Base-by-base conservation (phyloP, 495 filamentous ascomycete species). In the Penicillium pancosmium region DNA sequence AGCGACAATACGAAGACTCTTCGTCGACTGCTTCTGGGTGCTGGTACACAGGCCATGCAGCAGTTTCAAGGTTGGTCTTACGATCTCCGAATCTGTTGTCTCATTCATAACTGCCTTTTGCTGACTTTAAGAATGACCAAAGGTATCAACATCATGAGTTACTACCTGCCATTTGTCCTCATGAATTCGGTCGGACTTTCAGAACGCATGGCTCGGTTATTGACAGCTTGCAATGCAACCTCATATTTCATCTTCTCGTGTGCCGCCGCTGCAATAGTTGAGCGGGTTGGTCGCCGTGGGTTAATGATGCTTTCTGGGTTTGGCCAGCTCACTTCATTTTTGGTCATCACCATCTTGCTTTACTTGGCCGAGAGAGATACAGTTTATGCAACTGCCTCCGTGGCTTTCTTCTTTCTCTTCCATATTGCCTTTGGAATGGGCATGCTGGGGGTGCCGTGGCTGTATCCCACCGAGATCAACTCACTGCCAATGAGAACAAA, bases 361-460 rank as follows among this genome's bases (percentile, higher is more conserved):
- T 61, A 63, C 8, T 74, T 68, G 43, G 66, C 62, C 12, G 75
- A 80, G 56, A 67, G 72, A 36, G 57, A 64, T 62, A 60, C 63
- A 27, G 46, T 73, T 53, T 62, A 69, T 12, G 71, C 70, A 5
- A 63, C 60, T 25, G 74, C 69, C 1, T 71, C 68, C 10, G 65
- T 63, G 4, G 56, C 68, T 15, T 56, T 73, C 23, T 74, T 70
- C 65, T 75, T 82, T 58, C 77, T 80, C 38, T 80, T 77, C 61
- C 78, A 78, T 52, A 68, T 77, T 54, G 75, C 60, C 66, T 82
- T 82, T 55, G 80, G 76, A 10, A 68, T 77, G 36, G 79, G 78
- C 6, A 50, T 60, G 18, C 52, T 40, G 7, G 52, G 52, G 2
- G 43, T 60, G 3, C 57, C 57, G 19, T 60, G 57, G 57, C 46